phyloP scores from a whole-genome alignment of 164 flowering plant species.

The Stephania cephalantha region DNA sequence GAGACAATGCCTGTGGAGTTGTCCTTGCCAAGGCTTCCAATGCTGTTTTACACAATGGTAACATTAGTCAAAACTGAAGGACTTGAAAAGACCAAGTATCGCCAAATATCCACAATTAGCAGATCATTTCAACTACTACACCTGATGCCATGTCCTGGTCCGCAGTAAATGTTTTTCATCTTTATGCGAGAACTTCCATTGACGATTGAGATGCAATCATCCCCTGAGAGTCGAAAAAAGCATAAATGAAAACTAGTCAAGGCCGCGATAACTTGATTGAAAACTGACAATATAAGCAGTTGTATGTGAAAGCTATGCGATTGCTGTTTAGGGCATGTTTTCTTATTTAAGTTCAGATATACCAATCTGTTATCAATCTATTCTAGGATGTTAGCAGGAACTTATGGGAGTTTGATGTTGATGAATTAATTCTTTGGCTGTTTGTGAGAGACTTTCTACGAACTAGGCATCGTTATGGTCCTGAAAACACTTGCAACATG shows the following conservation, averaged over 20 bases:
- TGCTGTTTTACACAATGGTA: slow-evolving; percentile 33
- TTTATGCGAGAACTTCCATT: slow-evolving; percentile 70
- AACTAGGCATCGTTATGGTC: neutral
- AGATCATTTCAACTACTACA: slow-evolving; percentile 11
- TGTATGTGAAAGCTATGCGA: neutral
- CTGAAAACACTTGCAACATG: neutral
- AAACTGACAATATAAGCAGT: neutral
- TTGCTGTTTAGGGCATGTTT: neutral
- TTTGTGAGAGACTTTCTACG: neutral
- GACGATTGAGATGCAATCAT: slow-evolving; percentile 87
- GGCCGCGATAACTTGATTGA: neutral
- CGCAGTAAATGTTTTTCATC: slow-evolving; percentile 21
- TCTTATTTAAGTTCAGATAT: neutral
- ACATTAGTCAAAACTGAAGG: neutral
- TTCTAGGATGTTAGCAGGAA: neutral
- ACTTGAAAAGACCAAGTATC: neutral
- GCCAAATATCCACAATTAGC: neutral
- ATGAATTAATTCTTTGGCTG: neutral
- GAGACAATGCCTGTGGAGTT: slow-evolving; percentile 66
- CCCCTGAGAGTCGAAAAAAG: slow-evolving; percentile 36
- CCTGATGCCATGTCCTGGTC: slow-evolving; percentile 57
- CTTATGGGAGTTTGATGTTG: neutral
- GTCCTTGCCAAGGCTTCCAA: slow-evolving; percentile 95
- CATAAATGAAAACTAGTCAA: neutral
- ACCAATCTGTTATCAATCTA: neutral